Percentiles rank a stretch among this genome's conserved stretches.
phyloP scores from a whole-genome alignment of 805 yeast species.

The Saturnispora galanensis region DNA sequence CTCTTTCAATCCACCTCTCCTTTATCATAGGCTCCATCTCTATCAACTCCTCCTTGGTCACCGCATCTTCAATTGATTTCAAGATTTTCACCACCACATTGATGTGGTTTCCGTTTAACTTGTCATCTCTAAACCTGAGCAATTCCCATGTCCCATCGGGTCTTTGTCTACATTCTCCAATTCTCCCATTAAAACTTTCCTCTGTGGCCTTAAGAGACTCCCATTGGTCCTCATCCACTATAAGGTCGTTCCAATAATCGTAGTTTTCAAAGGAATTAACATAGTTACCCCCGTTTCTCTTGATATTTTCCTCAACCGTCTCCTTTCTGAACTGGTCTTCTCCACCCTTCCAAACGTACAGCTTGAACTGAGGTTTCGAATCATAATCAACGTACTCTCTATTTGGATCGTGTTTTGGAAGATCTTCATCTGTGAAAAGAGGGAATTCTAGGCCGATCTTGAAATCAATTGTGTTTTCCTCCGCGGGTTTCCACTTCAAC shows the following conservation, averaged over 20 bases:
- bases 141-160: constrained; percentile 67
- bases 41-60: constrained; percentile 65
- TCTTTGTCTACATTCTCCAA: constrained; percentile 75
- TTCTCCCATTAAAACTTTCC: constrained; percentile 82
- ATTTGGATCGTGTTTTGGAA: constrained; percentile 57
- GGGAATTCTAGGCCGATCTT: constrained; percentile 57
- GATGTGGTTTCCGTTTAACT: constrained; percentile 75
- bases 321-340: constrained; percentile 26
- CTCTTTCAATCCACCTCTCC: constrained; percentile 53
- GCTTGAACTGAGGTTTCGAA: constrained; percentile 56
- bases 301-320: constrained; percentile 28
- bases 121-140: constrained; percentile 89
- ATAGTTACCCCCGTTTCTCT: constrained; percentile 25
- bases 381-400: constrained; percentile 76
- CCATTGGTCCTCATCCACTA: constrained; percentile 70
- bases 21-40: constrained; percentile 48
- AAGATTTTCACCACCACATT: constrained; percentile 75
- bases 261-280: constrained; percentile 34
- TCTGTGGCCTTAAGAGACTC: constrained; percentile 52
- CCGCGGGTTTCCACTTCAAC: constrained; percentile 95
- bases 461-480: constrained; percentile 90
- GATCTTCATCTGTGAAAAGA: constrained; percentile 47
- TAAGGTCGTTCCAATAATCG: constrained; percentile 56
- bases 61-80: constrained; percentile 79
- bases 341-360: constrained; percentile 72